Conservation (phyloP, 1,284 basidiomycete genomes). For the Leccinum angustisporum region DNA sequence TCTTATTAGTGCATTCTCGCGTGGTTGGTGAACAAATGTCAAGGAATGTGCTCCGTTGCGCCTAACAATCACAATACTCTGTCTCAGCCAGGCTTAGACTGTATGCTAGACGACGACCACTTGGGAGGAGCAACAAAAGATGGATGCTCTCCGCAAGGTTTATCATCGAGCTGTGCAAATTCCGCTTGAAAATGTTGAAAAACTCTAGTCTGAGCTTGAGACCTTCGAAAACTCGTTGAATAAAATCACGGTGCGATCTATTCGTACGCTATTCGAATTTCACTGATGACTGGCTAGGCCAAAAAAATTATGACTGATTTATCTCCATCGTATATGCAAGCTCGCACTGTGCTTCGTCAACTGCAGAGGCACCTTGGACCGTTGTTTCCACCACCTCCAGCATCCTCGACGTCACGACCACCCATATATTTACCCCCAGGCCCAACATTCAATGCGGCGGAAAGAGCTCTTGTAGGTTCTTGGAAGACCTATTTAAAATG, state of each 20-base stretch:
- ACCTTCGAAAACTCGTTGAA: conserved; percentile 90
- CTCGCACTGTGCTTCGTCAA: conserved; percentile 84
- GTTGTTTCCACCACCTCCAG: conserved; percentile 56
- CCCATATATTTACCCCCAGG: conserved; percentile 67
- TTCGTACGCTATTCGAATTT: background rate
- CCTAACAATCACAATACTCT: conserved; percentile 8
- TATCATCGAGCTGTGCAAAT: conserved; percentile 94
- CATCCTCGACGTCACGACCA: conserved; percentile 39
- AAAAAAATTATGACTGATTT: conserved; percentile 92
- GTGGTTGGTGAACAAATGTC: conserved; percentile 93
- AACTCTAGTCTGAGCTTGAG: conserved; percentile 94
- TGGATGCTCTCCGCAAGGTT: conserved; percentile 88
- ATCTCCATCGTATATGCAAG: conserved; percentile 90
- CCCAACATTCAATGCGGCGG: conserved; percentile 73
- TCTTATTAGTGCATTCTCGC: conserved; percentile 82
- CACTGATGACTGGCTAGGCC: conserved; percentile 48
- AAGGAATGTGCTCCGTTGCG: conserved; percentile 51
- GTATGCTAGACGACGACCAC: conserved; percentile 62
- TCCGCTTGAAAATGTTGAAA: conserved; percentile 91
- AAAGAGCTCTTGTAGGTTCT: conserved; percentile 73
- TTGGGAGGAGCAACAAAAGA: conserved; percentile 96
- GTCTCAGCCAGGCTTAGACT: conserved; percentile 7
- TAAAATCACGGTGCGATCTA: conserved; percentile 70
- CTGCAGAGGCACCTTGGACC: conserved; percentile 71
- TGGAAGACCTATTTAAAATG: conserved; percentile 95